Base-by-base conservation (phyloP, 129 eudicot species). In the Centaurea solstitialis region DNA sequence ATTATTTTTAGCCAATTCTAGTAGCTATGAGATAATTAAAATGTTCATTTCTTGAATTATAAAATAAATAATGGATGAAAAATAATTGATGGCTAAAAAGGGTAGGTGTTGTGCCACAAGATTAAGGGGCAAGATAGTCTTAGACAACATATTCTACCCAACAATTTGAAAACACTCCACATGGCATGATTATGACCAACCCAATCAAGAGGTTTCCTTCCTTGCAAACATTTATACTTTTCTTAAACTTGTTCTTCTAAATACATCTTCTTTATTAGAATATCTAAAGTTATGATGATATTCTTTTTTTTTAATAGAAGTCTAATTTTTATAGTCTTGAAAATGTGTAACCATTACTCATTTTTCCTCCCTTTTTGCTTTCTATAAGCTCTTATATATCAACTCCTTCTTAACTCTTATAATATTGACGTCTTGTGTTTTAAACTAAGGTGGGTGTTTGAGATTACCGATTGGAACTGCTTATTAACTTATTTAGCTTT, bases 111-210 rank as follows among this genome's bases (percentile, higher is more conserved):
- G 68, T 73, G 67, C 67, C 69, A 81, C 70, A 81, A 67, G 47
- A 74, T 30, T 45, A 66, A 74, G 84, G 79, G 79, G 74, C 79
- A 74, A 23, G 40, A 81, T 80, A 4, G 74, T 33, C 40, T 81
- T 77, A 45, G 68, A 68, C 75, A 30, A 74, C 75, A 74, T 73
- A 62, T 41, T 81, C 75, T 67, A 75, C 70, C 67, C 69, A 68
- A 75, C 70, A 81, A 66, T 64, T 74, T 24, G 10, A 74, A 47
- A 81, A 81, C 85, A 81, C 76, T 75, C 75, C 85, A 81, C 80
- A 81, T 74, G 85, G 47, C 85, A 74, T 81, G 75, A 75, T 75
- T 81, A 81, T 81, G 76, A 68, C 80, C 85, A 75, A 74, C 85
- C 61, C 70, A 81, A 75, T 81, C 80, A 81, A 67, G 15, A 68